Conservation (phyloP, 441 rosid genomes). For the Syzygium syzygioides region DNA sequence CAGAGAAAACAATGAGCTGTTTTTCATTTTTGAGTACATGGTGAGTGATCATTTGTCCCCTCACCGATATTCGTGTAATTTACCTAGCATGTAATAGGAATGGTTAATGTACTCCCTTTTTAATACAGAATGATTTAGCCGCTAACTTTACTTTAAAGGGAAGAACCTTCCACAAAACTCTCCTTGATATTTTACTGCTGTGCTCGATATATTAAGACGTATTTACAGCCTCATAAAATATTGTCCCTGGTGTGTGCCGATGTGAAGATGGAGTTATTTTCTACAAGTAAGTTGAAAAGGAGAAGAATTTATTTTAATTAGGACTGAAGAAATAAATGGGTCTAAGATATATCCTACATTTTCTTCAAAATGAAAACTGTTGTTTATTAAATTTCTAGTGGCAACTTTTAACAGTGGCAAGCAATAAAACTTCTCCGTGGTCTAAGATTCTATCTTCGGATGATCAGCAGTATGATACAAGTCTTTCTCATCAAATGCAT, state of each 20-base stretch:
- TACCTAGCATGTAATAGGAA: neutral
- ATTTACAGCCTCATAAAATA: neutral
- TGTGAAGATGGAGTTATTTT: neutral
- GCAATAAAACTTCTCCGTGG: neutral
- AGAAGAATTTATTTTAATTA: neutral
- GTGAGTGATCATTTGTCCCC: constrained; percentile 28
- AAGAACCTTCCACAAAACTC: neutral
- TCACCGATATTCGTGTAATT: neutral
- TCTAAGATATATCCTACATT: neutral
- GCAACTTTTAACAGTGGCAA: neutral
- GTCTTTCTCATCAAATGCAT: neutral
- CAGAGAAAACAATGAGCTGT: constrained; percentile 82
- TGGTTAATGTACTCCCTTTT: neutral
- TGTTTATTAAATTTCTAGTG: neutral
- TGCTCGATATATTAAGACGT: neutral
- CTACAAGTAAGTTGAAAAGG: neutral
- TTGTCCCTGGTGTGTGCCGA: neutral
- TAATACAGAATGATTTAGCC: neutral
- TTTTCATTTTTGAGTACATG: constrained; percentile 95
- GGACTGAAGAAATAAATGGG: neutral
- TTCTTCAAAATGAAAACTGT: neutral
- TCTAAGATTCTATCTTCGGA: neutral
- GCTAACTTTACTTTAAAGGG: neutral
- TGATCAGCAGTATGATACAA: neutral
- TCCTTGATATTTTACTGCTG: neutral